A percentile compares a stretch with the other conserved stretches of the same genome.
Conservation (phyloP, 352 stramenopile species). For the Peronospora belbahrii region DNA sequence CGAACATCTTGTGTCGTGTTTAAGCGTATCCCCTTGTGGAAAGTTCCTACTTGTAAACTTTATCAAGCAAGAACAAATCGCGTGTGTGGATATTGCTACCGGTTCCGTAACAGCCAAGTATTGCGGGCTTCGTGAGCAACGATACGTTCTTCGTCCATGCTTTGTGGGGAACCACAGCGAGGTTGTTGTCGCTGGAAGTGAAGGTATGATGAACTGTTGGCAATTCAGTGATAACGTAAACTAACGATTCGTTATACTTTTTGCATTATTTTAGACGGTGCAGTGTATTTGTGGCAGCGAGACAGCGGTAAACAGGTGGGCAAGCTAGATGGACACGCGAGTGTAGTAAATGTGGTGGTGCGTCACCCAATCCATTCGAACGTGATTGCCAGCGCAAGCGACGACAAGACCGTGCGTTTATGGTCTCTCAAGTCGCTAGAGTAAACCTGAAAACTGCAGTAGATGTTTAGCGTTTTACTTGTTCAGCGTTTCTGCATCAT, state of each 20-base stretch:
- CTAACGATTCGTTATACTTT: not conserved
- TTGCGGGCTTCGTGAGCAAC: constrained; percentile 46
- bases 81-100: constrained; percentile 39
- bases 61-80: constrained; percentile 52
- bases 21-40: constrained; percentile 37
- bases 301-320: constrained; percentile 37
- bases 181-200: constrained; percentile 54
- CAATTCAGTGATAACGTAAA: not conserved
- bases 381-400: constrained; percentile 58
- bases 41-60: constrained; percentile 56
- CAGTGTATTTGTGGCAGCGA: constrained; percentile 51
- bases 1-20: constrained; percentile 47
- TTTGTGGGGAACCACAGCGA: constrained; percentile 47
- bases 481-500: constrained; percentile 1
- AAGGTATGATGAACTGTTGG: constrained; percentile 34
- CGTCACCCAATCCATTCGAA: constrained; percentile 42
- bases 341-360: constrained; percentile 62
- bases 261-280: constrained; percentile 45
- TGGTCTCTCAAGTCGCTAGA: constrained; percentile 29
- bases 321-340: constrained; percentile 44
- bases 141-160: constrained; percentile 57
- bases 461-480: no score
- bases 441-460: no score
- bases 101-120: constrained; percentile 42
- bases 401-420: constrained; percentile 62